phyloP scores from a whole-genome alignment of 495 filamentous ascomycete genomes.

The Rhypophila decipiens region DNA sequence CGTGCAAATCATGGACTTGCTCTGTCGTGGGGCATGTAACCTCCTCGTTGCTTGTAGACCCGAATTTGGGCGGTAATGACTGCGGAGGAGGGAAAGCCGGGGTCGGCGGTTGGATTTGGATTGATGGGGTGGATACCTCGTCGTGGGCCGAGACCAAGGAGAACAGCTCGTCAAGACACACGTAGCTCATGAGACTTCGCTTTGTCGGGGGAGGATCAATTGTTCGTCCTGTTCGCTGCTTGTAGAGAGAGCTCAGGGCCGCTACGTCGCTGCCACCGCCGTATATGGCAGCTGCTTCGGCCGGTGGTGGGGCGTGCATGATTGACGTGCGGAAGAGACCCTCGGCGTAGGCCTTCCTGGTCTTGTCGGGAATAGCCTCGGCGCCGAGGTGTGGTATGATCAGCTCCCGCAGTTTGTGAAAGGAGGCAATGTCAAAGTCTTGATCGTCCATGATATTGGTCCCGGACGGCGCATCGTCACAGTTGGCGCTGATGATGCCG shows the following conservation, averaged over 20 bases:
- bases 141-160: slow-evolving; percentile 54
- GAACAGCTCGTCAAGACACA: slow-evolving; percentile 76
- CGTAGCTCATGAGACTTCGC: slow-evolving; percentile 67
- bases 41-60: neutral
- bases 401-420: slow-evolving; percentile 58
- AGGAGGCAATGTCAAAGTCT: slow-evolving; percentile 71
- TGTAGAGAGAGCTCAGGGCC: slow-evolving; percentile 58
- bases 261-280: slow-evolving; percentile 33
- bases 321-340: slow-evolving; percentile 79
- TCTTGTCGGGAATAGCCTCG: slow-evolving; percentile 54
- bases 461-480: slow-evolving; percentile 28
- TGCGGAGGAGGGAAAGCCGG: slow-evolving; percentile 9
- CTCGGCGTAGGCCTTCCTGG: slow-evolving; percentile 63
- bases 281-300: slow-evolving; percentile 52
- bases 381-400: slow-evolving; percentile 70
- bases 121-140: slow-evolving; percentile 21
- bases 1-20: slow-evolving; percentile 27
- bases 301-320: slow-evolving; percentile 62
- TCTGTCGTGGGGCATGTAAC: slow-evolving; percentile 5
- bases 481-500: slow-evolving; percentile 54
- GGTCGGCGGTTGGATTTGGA: slow-evolving; percentile 23
- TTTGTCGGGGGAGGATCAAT: slow-evolving; percentile 57
- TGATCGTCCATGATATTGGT: slow-evolving; percentile 55
- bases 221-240: slow-evolving; percentile 61
- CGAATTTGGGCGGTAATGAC: too few relatives aligned